Evolutionary conservation across 1,139 yeast species (phyloP), one percentile per base, ranked within the genome.

Genomic region (Geotrichum australiense): DNA sequence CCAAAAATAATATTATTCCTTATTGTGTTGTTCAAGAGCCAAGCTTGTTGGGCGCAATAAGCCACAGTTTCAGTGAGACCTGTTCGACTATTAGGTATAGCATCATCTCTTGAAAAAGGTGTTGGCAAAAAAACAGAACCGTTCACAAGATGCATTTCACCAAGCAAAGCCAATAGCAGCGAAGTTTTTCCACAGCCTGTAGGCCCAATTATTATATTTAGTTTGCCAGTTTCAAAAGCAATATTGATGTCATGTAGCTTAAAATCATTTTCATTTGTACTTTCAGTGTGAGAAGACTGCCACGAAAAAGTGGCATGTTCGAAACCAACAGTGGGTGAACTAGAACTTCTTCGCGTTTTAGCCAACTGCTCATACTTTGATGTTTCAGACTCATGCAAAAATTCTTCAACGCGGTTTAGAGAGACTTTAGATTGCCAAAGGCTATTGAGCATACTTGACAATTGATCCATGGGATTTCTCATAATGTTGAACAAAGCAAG

Each of bases 131-230:
- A 80, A 10, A 87, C 85, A 36, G 73, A 70, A 55, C 98, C 98
- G 1, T 64, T 61, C 7, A 68, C 53, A 41, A 80, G 64, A 47
- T 82, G 80, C 97, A 89, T 89, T 66, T 89, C 98, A 58, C 98
- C 98, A 34, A 89, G 70, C 42, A 89, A 68, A 3, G 96, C 98
- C 70, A 89, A 71, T 47, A 89, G 70, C 51, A 91, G 64, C 0
- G 97, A 89, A 2, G 96, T 83, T 62, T 89, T 89, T 63, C 98
- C 98, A 1, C 94, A 66, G 46, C 98, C 97, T 11, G 97, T 91
- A 10, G 95, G 81, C 23, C 98, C 98, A 55, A 86, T 76, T 47
- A 89, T 71, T 19, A 89, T 89, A 53, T 87, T 87, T 57, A 91
- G 68, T 57, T 84, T 77, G 15, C 86, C 94, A 31, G 73, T 66